Conservation (phyloP, 1,139 yeast genomes). For the Arxiozyma telluris region DNA sequence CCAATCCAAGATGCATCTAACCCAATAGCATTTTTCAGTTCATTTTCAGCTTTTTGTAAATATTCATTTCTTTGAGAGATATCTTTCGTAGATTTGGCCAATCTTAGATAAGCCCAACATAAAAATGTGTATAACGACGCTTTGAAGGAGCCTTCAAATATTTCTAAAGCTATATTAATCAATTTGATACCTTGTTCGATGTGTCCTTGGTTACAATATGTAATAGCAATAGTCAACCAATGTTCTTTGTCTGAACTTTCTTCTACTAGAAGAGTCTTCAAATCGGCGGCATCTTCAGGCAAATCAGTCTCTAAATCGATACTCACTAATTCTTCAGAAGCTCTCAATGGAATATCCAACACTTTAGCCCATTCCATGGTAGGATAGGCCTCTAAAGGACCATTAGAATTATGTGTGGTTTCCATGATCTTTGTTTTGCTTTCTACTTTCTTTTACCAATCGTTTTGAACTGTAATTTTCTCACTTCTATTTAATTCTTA, state of each 20-base stretch:
- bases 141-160: conserved; percentile 35
- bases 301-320: conserved; percentile 62
- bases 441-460: conserved; percentile 8
- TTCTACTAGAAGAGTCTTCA: conserved; percentile 66
- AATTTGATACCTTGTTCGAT: conserved; percentile 57
- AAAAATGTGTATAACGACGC: conserved; percentile 56
- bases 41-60: conserved; percentile 30
- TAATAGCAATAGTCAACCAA: conserved; percentile 79
- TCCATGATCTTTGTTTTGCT: conserved; percentile 2
- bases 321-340: conserved; percentile 59
- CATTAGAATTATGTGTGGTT: background rate
- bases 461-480: conserved; percentile 3
- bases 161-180: conserved; percentile 49
- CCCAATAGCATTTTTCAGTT: conserved; percentile 32
- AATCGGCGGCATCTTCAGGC: conserved; percentile 82
- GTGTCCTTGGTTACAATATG: conserved; percentile 59
- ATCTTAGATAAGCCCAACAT: conserved; percentile 64
- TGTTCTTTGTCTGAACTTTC: conserved; percentile 68
- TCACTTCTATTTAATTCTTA: too few species aligned
- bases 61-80: conserved; percentile 24
- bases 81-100: conserved; percentile 35
- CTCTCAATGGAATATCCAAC: conserved; percentile 59
- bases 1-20: conserved; percentile 39
- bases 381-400: conserved; percentile 22
- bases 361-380: conserved; percentile 27